A percentile compares a stretch with the other conserved stretches of the same genome.
These are phyloP conservation scores for Orobanche coerulescens DNA, from an alignment of 257 asterid species.

Conservation along the genomic window DNA sequence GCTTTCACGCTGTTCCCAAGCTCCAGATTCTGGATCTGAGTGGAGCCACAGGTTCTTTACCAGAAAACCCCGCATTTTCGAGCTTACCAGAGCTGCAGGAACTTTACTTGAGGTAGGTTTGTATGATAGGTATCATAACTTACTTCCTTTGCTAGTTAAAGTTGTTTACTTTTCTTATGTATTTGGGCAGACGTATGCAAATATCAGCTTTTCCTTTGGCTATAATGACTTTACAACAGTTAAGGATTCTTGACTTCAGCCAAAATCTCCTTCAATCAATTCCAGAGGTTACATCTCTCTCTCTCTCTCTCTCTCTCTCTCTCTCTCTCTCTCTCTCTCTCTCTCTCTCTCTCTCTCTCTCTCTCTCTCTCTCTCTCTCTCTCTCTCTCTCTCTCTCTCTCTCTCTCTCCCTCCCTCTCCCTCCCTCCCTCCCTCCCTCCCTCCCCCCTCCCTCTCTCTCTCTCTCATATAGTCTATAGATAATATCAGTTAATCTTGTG, in stretches of 20 bases:
- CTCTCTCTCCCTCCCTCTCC: slow-evolving; percentile 5
- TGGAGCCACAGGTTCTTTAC: slow-evolving; percentile 58
- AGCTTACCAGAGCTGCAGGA: slow-evolving; percentile 69
- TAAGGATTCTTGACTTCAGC: slow-evolving; percentile 80
- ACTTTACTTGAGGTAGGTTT: slow-evolving; percentile 79
- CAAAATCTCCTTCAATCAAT: slow-evolving; percentile 68
- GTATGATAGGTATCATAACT: slow-evolving; percentile 11
- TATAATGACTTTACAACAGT: slow-evolving; percentile 45
- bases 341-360: not conserved
- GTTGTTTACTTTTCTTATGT: slow-evolving; percentile 22
- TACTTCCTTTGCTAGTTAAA: slow-evolving; percentile 5
- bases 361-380: slow-evolving; percentile 19
- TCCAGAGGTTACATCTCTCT: slow-evolving; percentile 55
- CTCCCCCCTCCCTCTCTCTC: not conserved
- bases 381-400: slow-evolving; percentile 19
- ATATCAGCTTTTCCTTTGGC: slow-evolving; percentile 63
- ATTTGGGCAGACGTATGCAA: slow-evolving; percentile 67
- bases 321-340: not conserved
- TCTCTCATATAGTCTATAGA: not conserved
- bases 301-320: slow-evolving; percentile 8
- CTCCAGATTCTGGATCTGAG: slow-evolving; percentile 90
- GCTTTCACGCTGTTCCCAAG: slow-evolving; percentile 61
- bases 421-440: too few relatives aligned
- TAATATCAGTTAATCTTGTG: not conserved
- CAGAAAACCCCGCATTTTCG: slow-evolving; percentile 66